phyloP scores from a whole-genome alignment of 768 basidiomycete species.

The Pilatotrama ljubarskyi region DNA sequence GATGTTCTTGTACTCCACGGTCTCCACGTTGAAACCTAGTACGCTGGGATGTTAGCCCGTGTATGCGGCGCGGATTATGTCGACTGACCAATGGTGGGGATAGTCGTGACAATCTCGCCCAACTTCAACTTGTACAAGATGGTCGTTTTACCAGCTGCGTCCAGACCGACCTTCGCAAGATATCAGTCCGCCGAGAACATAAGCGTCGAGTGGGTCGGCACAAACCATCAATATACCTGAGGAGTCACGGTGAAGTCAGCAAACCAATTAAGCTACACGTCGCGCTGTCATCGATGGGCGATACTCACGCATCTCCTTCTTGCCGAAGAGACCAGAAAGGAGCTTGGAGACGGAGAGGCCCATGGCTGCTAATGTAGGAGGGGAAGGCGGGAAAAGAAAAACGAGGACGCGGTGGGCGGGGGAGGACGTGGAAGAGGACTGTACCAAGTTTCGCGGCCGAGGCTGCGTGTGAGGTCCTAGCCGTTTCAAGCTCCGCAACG shows the following conservation, averaged over 20 bases:
- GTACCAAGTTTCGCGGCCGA: slow-evolving; percentile 17
- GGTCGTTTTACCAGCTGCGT: slow-evolving; percentile 98
- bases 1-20: slow-evolving; percentile 99
- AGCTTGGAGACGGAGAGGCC: slow-evolving; percentile 76
- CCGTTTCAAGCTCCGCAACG: slow-evolving; percentile 29
- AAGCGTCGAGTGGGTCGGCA: background rate
- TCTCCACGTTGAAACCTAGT: slow-evolving; percentile 98
- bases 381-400: slow-evolving; percentile 19
- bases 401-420: slow-evolving; percentile 14
- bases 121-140: slow-evolving; percentile 99
- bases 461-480: slow-evolving; percentile 19
- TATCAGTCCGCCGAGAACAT: background rate
- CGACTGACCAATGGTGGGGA: slow-evolving; percentile 94
- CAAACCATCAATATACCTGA: slow-evolving; percentile 94
- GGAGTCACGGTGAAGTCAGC: slow-evolving; percentile 28
- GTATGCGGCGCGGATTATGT: slow-evolving; percentile 4
- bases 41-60: slow-evolving; percentile 20
- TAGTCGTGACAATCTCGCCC: slow-evolving; percentile 99
- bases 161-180: slow-evolving; percentile 83
- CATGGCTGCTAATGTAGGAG: slow-evolving; percentile 48
- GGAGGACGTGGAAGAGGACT: slow-evolving; percentile 7
- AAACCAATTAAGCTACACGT: slow-evolving; percentile 23
- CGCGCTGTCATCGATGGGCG: slow-evolving; percentile 28
- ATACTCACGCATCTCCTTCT: slow-evolving; percentile 98
- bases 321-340: slow-evolving; percentile 87